phyloP scores from a whole-genome alignment of 305 asterid genomes.

The Solanum hybrid region DNA sequence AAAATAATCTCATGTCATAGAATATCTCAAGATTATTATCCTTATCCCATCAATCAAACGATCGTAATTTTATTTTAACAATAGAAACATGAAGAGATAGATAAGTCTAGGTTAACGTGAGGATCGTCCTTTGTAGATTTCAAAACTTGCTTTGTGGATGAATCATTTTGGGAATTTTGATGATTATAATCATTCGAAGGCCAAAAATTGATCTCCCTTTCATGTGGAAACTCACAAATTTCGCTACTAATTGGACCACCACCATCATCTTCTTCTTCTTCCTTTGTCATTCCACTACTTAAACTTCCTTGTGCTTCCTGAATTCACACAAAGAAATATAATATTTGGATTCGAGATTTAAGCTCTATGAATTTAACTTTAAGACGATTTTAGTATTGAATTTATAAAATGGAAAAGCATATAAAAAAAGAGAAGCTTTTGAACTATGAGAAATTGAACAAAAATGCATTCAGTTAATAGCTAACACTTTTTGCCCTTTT shows the following conservation, averaged over 20 bases:
- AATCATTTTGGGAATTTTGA: background rate
- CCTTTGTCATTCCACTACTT: constrained; percentile 8
- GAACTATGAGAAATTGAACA: background rate
- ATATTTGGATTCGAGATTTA: background rate
- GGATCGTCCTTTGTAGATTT: background rate
- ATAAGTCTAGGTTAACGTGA: background rate
- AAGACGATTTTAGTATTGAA: background rate
- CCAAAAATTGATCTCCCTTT: constrained; percentile 1
- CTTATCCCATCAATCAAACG: background rate
- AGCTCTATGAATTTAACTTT: background rate
- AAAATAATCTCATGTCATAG: background rate
- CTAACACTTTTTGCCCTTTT: too few species aligned
- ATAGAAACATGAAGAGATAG: background rate
- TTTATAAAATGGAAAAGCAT: background rate
- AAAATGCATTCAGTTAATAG: background rate
- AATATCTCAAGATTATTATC: background rate
- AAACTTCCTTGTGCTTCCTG: constrained; percentile 6
- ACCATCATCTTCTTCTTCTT: background rate
- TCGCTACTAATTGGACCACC: background rate
- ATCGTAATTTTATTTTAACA: background rate
- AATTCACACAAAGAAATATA: background rate
- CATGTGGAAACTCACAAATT: background rate
- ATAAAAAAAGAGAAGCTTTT: background rate
- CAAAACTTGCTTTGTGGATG: background rate
- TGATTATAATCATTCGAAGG: background rate